Evolutionary conservation across 106 monocot genomes (phyloP).

Genomic region (Acanthochlamys bracteata): DNA sequence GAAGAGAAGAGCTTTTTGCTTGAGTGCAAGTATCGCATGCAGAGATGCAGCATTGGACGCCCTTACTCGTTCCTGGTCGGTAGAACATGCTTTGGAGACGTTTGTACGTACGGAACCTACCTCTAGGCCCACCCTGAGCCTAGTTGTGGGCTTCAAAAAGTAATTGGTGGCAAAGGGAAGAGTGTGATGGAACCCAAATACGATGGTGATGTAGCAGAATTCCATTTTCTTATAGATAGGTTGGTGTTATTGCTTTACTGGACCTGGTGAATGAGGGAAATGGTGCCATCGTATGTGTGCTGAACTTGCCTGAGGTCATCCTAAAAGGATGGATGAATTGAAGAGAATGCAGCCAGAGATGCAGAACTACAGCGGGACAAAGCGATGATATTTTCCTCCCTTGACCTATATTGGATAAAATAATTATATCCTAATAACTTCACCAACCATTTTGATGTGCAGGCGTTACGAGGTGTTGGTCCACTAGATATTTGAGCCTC

Average conservation of each 20-base stretch:
- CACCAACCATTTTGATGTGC: background rate
- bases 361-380: conserved; percentile 1
- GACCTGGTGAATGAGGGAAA: too few species aligned
- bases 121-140: too few species aligned
- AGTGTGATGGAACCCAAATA: too few species aligned
- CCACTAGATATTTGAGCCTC: conserved; percentile 6
- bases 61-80: background rate
- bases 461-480: background rate
- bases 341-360: background rate
- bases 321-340: background rate
- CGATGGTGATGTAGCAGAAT: too few species aligned
- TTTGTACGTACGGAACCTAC: too few species aligned
- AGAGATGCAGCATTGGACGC: background rate
- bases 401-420: conserved; percentile 9
- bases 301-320: background rate
- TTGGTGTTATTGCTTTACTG: too few species aligned
- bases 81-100: too few species aligned
- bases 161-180: too few species aligned
- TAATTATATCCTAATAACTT: conserved; percentile 19
- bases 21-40: background rate
- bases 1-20: background rate
- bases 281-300: too few species aligned
- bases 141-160: too few species aligned
- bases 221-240: too few species aligned
- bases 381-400: conserved; percentile 1